Conservation (phyloP, 192 early-diverging fungal genomes). For the Backusella liffmaniae region DNA sequence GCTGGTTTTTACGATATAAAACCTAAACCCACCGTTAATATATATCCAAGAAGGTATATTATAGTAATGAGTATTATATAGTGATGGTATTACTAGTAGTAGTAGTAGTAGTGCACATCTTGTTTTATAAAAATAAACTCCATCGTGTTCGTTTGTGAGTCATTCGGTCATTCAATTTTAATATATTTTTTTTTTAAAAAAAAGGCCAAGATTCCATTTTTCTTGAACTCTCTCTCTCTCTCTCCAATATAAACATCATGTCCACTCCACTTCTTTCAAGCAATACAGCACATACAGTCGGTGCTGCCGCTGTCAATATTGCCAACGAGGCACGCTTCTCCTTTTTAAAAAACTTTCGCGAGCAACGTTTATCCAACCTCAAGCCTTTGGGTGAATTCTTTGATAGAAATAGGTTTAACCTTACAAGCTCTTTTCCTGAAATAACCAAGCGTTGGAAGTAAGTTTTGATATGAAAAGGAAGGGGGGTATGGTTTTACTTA, state of each 20-base stretch:
- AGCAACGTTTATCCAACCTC: conserved; percentile 51
- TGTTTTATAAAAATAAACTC: neutral
- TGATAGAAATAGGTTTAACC: conserved; percentile 52
- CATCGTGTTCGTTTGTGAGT: neutral
- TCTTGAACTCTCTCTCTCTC: neutral
- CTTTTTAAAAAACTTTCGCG: conserved; percentile 45
- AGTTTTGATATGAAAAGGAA: neutral
- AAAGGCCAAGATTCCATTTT: neutral
- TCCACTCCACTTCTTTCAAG: conserved; percentile 22
- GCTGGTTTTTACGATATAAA: neutral
- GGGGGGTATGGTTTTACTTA: neutral
- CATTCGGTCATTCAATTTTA: neutral
- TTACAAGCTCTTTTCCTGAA: conserved; percentile 38
- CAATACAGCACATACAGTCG: conserved; percentile 22
- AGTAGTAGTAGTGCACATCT: neutral
- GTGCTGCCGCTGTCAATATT: conserved; percentile 21
- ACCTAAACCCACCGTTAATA: too few species aligned
- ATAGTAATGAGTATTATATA: neutral
- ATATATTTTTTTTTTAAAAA: neutral
- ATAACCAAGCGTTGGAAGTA: conserved; percentile 40
- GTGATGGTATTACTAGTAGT: too few species aligned
- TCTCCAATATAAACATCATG: conserved; percentile 1
- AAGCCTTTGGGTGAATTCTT: conserved; percentile 54
- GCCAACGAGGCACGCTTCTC: conserved; percentile 41
- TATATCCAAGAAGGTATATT: too few species aligned